phyloP scores from a whole-genome alignment of 768 basidiomycete species.

The Psilocybe subaeruginosa region DNA sequence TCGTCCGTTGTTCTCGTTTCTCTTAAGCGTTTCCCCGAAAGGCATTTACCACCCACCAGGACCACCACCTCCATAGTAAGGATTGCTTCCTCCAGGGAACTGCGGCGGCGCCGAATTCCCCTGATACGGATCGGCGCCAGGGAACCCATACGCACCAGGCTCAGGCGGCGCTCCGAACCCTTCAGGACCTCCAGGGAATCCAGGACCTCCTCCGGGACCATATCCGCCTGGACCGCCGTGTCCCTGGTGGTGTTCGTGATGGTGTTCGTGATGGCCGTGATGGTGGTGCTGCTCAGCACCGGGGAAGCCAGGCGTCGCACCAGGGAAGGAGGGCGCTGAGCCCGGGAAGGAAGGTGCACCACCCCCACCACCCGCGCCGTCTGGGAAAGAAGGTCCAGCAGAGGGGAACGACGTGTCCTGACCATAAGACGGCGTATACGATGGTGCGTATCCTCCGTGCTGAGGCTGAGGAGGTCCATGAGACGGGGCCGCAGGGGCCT shows the following conservation, averaged over 20 bases:
- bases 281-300: slow-evolving; percentile 22
- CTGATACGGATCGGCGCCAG: slow-evolving; percentile 33
- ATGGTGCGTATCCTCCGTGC: slow-evolving; percentile 20
- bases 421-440: slow-evolving; percentile 27
- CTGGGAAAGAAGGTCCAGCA: slow-evolving; percentile 18
- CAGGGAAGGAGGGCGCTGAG: slow-evolving; percentile 28
- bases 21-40: too few relatives aligned
- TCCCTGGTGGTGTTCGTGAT: slow-evolving; percentile 1
- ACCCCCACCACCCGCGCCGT: slow-evolving; percentile 9
- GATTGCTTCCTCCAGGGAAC: slow-evolving; percentile 27
- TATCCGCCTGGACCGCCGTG: slow-evolving; percentile 14
- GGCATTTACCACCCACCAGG: slow-evolving; percentile 3
- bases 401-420: slow-evolving; percentile 21
- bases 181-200: slow-evolving; percentile 40
- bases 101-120: slow-evolving; percentile 20
- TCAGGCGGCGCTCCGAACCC: slow-evolving; percentile 24
- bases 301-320: slow-evolving; percentile 24
- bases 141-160: slow-evolving; percentile 36
- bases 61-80: slow-evolving; percentile 12
- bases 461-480: slow-evolving; percentile 8
- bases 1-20: too few relatives aligned
- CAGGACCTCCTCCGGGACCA: slow-evolving; percentile 25
- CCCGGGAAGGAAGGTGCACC: slow-evolving; percentile 34
- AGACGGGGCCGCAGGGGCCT: slow-evolving; percentile 19
- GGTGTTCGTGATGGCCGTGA: slow-evolving; percentile 14